phyloP scores from a whole-genome alignment of 2,329 filamentous ascomycete genomes.

The Dothideomycetes sp. region DNA sequence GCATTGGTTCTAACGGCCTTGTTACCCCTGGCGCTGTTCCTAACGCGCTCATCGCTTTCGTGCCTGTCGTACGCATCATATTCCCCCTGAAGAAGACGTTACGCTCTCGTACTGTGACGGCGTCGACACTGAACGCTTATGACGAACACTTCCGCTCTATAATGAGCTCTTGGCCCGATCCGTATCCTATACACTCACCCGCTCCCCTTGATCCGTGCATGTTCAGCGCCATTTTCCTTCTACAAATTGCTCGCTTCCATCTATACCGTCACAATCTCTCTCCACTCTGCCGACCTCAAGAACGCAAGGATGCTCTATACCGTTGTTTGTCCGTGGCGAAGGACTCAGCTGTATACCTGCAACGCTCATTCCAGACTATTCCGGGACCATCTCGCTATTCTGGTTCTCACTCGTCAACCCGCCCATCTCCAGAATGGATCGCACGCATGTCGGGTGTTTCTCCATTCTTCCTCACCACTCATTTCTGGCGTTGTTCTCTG shows the following conservation, averaged over 20 bases:
- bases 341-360: constrained; percentile 70
- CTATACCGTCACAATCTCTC: constrained; percentile 84
- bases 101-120: constrained; percentile 55
- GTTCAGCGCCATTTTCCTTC: constrained; percentile 64
- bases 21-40: constrained; percentile 42
- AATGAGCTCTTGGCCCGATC: constrained; percentile 63
- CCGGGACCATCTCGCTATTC: constrained; percentile 23
- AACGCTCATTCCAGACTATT: constrained; percentile 49
- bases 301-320: constrained; percentile 63
- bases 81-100: constrained; percentile 63
- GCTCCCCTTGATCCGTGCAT: constrained; percentile 63
- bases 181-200: constrained; percentile 59
- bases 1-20: constrained; percentile 49
- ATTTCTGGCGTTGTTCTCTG: constrained; percentile 79
- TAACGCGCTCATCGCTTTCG: constrained; percentile 65
- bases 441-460: constrained; percentile 56
- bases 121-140: constrained; percentile 63
- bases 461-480: constrained; percentile 66
- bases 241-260: constrained; percentile 75
- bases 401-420: constrained; percentile 10
- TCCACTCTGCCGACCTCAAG: constrained; percentile 56
- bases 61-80: constrained; percentile 73
- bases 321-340: constrained; percentile 65
- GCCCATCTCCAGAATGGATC: constrained; percentile 37
- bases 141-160: constrained; percentile 73